These are phyloP conservation scores for Periconia sp. DNA, from an alignment of 2,329 filamentous ascomycete genomes.

Conservation along the genomic window DNA sequence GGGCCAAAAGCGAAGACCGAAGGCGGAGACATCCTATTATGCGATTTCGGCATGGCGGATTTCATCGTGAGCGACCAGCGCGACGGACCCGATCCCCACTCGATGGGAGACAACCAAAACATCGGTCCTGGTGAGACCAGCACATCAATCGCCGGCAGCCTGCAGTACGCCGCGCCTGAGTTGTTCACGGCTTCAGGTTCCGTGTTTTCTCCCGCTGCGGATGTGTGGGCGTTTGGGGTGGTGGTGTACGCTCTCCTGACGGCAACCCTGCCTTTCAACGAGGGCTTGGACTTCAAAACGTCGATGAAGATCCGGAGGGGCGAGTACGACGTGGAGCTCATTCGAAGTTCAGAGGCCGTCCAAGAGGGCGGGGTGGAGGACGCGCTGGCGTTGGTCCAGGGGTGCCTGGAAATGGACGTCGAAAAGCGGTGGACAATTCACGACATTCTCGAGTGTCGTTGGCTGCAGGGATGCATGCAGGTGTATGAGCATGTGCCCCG, in stretches of 20 bases:
- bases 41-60: constrained; percentile 71
- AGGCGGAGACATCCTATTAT: constrained; percentile 62
- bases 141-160: constrained; percentile 61
- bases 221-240: constrained; percentile 69
- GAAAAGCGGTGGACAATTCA: constrained; percentile 59
- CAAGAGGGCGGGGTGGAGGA: constrained; percentile 43
- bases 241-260: constrained; percentile 63
- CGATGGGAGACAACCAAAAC: constrained; percentile 41
- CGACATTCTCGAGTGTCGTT: constrained; percentile 57
- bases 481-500: constrained; percentile 29
- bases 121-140: constrained; percentile 60
- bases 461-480: constrained; percentile 49
- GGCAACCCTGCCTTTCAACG: constrained; percentile 64
- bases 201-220: constrained; percentile 57
- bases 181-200: constrained; percentile 45
- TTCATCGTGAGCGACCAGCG: constrained; percentile 62
- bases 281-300: constrained; percentile 60
- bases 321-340: constrained; percentile 57
- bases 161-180: constrained; percentile 58
- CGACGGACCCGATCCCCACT: constrained; percentile 52
- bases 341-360: constrained; percentile 49
- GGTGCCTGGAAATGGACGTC: constrained; percentile 61
- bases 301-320: constrained; percentile 62
- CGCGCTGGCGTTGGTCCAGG: constrained; percentile 59
- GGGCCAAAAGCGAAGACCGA: constrained; percentile 49